A percentile compares a stretch with the other conserved stretches of the same genome.
Evolutionary conservation across 129 eudicot species (phyloP).

Genomic region (Heracleum sosnowskyi): DNA sequence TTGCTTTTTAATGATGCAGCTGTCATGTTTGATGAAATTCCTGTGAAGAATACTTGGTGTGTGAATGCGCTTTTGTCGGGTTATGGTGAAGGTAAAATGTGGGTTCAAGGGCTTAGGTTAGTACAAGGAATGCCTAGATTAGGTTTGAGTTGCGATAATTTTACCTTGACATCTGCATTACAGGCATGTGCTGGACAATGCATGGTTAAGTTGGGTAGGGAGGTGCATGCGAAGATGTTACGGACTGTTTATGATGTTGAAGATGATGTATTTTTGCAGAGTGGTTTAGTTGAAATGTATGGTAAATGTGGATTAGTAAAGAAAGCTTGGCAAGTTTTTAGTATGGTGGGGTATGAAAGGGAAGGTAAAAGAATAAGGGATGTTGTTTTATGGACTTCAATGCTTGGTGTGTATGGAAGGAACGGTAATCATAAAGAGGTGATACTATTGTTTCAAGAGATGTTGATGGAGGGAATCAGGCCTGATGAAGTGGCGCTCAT

Average conservation of each 20-base stretch:
- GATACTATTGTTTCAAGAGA: constrained; percentile 37
- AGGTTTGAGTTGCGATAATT: constrained; percentile 39
- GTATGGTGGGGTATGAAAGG: constrained; percentile 21
- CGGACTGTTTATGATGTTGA: constrained; percentile 27
- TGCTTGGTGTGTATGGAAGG: constrained; percentile 64
- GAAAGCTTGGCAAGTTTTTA: constrained; percentile 4
- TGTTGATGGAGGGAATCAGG: constrained; percentile 27
- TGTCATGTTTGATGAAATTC: constrained; percentile 66
- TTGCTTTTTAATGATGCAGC: constrained; percentile 41
- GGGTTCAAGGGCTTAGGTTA: constrained; percentile 44
- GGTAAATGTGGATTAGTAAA: background rate
- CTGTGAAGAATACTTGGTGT: constrained; percentile 58
- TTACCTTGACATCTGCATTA: constrained; percentile 54
- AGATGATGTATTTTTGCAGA: constrained; percentile 52
- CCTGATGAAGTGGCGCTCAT: background rate
- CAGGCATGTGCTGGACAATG: constrained; percentile 46
- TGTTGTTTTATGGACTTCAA: constrained; percentile 83
- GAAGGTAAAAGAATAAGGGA: constrained; percentile 30
- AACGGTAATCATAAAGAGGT: constrained; percentile 50
- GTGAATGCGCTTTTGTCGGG: constrained; percentile 63
- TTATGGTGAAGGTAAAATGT: constrained; percentile 62
- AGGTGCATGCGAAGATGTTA: constrained; percentile 45
- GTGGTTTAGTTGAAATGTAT: constrained; percentile 1
- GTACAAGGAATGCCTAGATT: constrained; percentile 37
- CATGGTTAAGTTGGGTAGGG: constrained; percentile 48